A percentile compares a stretch with the other conserved stretches of the same genome.
Conservation (phyloP, 257 asterid genomes). For the Osmanthus fragrans region DNA sequence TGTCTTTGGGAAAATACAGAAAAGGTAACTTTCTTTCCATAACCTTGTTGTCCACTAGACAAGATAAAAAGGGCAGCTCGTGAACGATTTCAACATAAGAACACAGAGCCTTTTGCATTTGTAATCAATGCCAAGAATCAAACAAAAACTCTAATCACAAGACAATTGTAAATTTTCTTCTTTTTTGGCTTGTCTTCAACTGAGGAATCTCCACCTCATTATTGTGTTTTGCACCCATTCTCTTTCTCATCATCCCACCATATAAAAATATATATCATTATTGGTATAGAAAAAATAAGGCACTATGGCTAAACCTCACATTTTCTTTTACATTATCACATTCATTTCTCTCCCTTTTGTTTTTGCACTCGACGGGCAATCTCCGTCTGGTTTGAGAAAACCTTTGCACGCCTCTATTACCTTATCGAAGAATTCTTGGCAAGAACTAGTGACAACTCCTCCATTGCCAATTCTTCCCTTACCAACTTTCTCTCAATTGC, state of each 20-base stretch:
- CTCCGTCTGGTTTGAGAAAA: not conserved
- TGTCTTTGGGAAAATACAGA: not conserved
- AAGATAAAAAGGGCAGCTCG: not conserved
- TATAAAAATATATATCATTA: constrained; percentile 8
- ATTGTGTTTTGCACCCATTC: not conserved
- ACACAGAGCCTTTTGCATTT: not conserved
- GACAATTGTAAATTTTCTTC: not conserved
- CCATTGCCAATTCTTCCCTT: constrained; percentile 88
- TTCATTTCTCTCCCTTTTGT: constrained; percentile 22
- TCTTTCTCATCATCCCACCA: not conserved
- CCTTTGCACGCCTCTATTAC: constrained; percentile 14
- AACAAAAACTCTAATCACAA: not conserved
- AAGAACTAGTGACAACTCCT: constrained; percentile 45
- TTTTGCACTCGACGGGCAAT: not conserved
- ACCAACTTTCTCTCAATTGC: constrained; percentile 71
- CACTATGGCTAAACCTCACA: constrained; percentile 16
- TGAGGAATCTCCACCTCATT: not conserved
- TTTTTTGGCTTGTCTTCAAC: not conserved
- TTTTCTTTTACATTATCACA: constrained; percentile 21
- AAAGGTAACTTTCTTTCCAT: not conserved
- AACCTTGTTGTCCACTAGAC: not conserved
- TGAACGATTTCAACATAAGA: not conserved
- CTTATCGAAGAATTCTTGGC: not conserved
- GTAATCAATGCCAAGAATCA: constrained; percentile 1
- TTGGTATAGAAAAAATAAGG: not conserved